phyloP scores from a whole-genome alignment of 2,329 filamentous ascomycete genomes.

The Scytalidium lignicola region DNA sequence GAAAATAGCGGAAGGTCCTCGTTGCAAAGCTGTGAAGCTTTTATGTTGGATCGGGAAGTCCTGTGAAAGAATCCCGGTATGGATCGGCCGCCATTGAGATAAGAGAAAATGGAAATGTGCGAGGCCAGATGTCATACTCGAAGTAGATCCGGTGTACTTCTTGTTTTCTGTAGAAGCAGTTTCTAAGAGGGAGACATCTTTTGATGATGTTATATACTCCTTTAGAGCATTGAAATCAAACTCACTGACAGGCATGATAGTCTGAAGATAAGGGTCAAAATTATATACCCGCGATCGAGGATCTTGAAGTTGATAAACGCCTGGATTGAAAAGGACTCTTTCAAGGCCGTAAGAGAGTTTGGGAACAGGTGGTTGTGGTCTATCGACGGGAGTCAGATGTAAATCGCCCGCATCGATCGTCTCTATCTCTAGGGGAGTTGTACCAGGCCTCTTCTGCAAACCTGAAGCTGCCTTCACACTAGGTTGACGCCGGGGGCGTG shows the following conservation, averaged over 20 bases:
- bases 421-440: constrained; percentile 17
- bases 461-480: background rate
- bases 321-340: constrained; percentile 84
- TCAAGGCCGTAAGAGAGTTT: constrained; percentile 27
- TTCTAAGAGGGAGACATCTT: constrained; percentile 65
- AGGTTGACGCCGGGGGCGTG: background rate
- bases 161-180: constrained; percentile 62
- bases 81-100: constrained; percentile 74
- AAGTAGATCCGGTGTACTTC: constrained; percentile 92
- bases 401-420: constrained; percentile 21
- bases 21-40: constrained; percentile 67
- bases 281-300: constrained; percentile 85
- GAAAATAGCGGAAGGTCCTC: constrained; percentile 74
- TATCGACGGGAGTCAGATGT: constrained; percentile 21
- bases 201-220: constrained; percentile 86
- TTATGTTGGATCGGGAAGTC: constrained; percentile 56
- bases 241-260: constrained; percentile 87
- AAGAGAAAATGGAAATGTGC: constrained; percentile 91
- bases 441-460: constrained; percentile 1
- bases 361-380: constrained; percentile 23
- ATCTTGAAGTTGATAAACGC: constrained; percentile 89
- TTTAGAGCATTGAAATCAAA: constrained; percentile 88
- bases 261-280: constrained; percentile 89
- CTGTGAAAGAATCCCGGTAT: constrained; percentile 60
- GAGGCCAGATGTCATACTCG: constrained; percentile 86